Conservation (phyloP, 352 stramenopile genomes). For the Peronospora tabacina region DNA sequence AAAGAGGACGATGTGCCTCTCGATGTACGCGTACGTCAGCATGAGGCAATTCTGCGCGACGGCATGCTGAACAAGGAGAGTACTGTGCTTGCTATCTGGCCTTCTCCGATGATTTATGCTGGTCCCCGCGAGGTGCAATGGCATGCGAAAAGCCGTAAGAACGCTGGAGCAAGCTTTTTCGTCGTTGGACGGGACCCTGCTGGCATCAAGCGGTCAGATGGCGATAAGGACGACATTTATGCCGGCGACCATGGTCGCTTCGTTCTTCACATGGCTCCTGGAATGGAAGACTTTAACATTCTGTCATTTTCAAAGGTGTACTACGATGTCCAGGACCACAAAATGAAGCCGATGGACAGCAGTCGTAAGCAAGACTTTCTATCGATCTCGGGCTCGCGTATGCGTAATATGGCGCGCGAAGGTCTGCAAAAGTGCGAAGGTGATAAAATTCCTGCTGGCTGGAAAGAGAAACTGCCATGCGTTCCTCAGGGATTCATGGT, state of each 20-base stretch:
- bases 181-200: conserved; percentile 95
- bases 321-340: conserved; percentile 96
- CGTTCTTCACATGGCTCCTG: conserved; percentile 93
- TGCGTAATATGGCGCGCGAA: conserved; percentile 93
- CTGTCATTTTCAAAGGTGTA: conserved; percentile 94
- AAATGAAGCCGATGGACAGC: conserved; percentile 95
- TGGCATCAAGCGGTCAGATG: conserved; percentile 94
- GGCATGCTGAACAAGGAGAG: conserved; percentile 94
- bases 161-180: conserved; percentile 95
- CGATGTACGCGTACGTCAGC: conserved; percentile 95
- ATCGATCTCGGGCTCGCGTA: conserved; percentile 96
- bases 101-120: conserved; percentile 97
- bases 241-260: conserved; percentile 95
- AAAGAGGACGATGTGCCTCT: conserved; percentile 97
- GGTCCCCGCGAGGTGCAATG: conserved; percentile 97
- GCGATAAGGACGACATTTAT: conserved; percentile 94
- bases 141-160: conserved; percentile 95
- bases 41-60: conserved; percentile 88
- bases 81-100: conserved; percentile 98
- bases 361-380: conserved; percentile 93
- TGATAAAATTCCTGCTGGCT: conserved; percentile 56
- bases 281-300: conserved; percentile 93
- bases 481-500: conserved; percentile 98
- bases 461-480: conserved; percentile 83
- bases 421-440: conserved; percentile 88